Evolutionary conservation across 768 basidiomycete genomes (phyloP).

Genomic region (Suillus tomentosus): DNA sequence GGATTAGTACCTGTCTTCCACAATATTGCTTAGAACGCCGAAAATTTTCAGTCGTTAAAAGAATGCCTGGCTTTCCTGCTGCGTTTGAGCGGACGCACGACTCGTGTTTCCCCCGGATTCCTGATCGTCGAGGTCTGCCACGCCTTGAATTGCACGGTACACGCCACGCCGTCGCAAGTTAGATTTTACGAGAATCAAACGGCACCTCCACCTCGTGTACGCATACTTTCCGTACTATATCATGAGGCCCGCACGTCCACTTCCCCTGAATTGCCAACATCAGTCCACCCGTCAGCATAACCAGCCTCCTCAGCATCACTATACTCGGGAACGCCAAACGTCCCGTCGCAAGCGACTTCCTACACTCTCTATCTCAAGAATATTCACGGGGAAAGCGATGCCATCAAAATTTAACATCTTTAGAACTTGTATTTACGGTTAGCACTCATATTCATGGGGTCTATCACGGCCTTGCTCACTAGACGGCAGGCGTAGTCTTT

Average conservation of each 20-base stretch:
- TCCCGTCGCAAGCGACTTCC: conserved; percentile 37
- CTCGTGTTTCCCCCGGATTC: conserved; percentile 30
- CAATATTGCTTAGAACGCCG: conserved; percentile 15
- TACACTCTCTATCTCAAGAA: conserved; percentile 29
- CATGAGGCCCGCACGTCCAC: conserved; percentile 29
- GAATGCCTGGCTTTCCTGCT: conserved; percentile 25
- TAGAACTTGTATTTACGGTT: conserved; percentile 69
- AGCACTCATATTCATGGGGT: conserved; percentile 22
- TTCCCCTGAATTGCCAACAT: conserved; percentile 27
- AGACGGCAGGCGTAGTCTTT: conserved; percentile 56
- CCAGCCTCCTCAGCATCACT: conserved; percentile 23
- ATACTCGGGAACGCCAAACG: conserved; percentile 29
- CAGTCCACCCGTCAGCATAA: conserved; percentile 24
- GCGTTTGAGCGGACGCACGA: conserved; percentile 28
- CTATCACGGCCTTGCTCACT: conserved; percentile 13
- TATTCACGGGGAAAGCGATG: conserved; percentile 50
- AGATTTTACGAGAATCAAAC: conserved; percentile 22
- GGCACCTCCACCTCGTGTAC: conserved; percentile 33
- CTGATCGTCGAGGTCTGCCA: conserved; percentile 14
- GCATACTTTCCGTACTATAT: conserved; percentile 25
- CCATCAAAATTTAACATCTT: conserved; percentile 72
- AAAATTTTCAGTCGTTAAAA: conserved; percentile 21
- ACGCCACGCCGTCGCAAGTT: conserved; percentile 30
- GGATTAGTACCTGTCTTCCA: conserved; percentile 9
- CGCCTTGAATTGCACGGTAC: conserved; percentile 25